These are phyloP conservation scores for Aspergillus hiratsukae DNA, from an alignment of 2,329 filamentous ascomycete species.

Conservation along the genomic window DNA sequence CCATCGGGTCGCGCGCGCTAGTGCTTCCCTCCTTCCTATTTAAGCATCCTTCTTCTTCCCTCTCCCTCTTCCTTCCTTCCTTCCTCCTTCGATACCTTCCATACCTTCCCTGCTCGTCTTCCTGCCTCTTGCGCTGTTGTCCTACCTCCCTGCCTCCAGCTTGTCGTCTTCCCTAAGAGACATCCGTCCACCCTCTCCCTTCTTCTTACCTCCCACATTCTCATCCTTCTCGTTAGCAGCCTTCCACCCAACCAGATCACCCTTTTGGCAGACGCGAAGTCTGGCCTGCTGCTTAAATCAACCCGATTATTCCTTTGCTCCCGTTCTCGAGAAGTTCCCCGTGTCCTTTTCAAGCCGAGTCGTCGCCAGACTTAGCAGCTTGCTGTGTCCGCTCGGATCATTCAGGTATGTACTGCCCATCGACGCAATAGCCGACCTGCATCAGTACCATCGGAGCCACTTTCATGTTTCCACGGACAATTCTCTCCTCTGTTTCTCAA, in stretches of 20 bases:
- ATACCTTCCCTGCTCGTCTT: background rate
- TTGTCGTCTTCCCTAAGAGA: background rate
- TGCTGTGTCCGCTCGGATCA: background rate
- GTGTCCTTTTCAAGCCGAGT: background rate
- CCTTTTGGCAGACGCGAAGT: background rate
- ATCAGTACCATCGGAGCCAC: background rate
- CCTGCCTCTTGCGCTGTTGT: background rate
- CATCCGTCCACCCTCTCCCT: background rate
- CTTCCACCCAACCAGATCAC: background rate
- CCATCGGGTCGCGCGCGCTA: background rate
- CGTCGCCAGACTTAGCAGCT: background rate
- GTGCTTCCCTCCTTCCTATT: slow-evolving; percentile 5
- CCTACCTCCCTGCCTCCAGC: background rate
- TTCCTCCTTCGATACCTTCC: background rate
- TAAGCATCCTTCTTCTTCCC: slow-evolving; percentile 1
- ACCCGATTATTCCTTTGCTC: no score
- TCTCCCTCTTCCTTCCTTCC: background rate
- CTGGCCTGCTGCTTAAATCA: no score
- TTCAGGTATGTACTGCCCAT: background rate
- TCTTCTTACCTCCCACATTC: background rate
- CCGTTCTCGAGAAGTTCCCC: background rate
- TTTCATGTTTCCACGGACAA: background rate
- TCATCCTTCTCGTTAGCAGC: background rate
- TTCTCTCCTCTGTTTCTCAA: background rate
- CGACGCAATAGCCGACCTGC: background rate